Evolutionary conservation across 2,329 filamentous ascomycete genomes (phyloP).

Genomic region (Canariomyces notabilis): DNA sequence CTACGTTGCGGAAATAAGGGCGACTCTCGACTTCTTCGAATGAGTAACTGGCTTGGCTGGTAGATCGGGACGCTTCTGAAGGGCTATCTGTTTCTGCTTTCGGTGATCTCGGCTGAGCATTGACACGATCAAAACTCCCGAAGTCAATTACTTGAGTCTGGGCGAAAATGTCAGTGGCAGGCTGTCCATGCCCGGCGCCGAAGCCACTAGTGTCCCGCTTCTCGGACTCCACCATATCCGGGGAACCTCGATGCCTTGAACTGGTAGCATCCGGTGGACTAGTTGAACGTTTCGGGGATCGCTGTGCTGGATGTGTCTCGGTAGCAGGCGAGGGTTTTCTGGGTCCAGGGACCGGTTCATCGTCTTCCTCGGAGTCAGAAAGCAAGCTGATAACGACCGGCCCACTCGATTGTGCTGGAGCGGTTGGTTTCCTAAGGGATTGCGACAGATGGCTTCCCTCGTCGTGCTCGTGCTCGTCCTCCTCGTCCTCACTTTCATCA

Average conservation of each 20-base stretch:
- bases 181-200: not conserved
- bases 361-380: constrained; percentile 41
- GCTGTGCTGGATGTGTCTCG: not conserved
- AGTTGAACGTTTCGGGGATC: not conserved
- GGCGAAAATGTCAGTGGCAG: not conserved
- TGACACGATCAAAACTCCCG: not conserved
- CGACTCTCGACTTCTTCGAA: not conserved
- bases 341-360: constrained; percentile 16
- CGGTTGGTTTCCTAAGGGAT: constrained; percentile 2
- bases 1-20: not conserved
- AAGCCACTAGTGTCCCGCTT: not conserved
- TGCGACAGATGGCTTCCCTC: constrained; percentile 13
- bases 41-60: not conserved
- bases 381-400: constrained; percentile 44
- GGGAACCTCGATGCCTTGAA: not conserved
- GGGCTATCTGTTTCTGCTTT: not conserved
- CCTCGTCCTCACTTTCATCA: constrained; percentile 30
- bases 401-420: constrained; percentile 24
- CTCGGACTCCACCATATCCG: not conserved
- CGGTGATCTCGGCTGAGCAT: not conserved
- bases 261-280: not conserved
- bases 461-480: constrained; percentile 28
- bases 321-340: constrained; percentile 2
- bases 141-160: constrained; percentile 18
- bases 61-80: not conserved